phyloP scores from a whole-genome alignment of 176 grass and related monocot genomes.

The Saccharum spontaneum region DNA sequence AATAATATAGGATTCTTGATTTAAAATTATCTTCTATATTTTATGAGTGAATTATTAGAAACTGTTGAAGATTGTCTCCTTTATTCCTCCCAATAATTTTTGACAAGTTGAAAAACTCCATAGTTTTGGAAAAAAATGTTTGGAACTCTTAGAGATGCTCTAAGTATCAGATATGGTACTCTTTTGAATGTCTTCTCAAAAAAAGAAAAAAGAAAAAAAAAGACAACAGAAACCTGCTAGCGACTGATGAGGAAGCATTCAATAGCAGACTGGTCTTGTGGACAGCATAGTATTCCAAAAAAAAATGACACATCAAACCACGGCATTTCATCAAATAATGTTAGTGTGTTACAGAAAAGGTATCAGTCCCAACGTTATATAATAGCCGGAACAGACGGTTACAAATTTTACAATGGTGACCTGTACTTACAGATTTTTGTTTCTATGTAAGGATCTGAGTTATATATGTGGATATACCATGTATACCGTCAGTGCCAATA shows the following conservation, averaged over 20 bases:
- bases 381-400: conserved; percentile 16
- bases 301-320: background rate
- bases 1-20: too few species aligned
- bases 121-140: too few species aligned
- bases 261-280: background rate
- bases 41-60: too few species aligned
- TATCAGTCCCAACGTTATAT: background rate
- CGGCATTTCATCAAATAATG: background rate
- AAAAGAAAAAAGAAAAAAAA: too few species aligned
- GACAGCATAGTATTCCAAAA: background rate
- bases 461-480: conserved; percentile 30
- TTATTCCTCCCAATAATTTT: too few species aligned
- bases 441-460: conserved; percentile 34
- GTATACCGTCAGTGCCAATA: conserved; percentile 43
- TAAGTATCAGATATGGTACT: too few species aligned
- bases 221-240: background rate
- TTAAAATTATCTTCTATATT: too few species aligned
- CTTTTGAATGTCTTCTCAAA: too few species aligned
- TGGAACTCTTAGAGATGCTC: too few species aligned
- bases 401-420: conserved; percentile 42
- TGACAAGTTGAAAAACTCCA: too few species aligned
- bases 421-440: conserved; percentile 37
- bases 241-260: background rate
- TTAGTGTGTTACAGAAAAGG: background rate
- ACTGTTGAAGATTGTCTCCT: too few species aligned